phyloP scores from a whole-genome alignment of 1,284 basidiomycete genomes.

The Cutaneotrichosporon arboriforme region DNA sequence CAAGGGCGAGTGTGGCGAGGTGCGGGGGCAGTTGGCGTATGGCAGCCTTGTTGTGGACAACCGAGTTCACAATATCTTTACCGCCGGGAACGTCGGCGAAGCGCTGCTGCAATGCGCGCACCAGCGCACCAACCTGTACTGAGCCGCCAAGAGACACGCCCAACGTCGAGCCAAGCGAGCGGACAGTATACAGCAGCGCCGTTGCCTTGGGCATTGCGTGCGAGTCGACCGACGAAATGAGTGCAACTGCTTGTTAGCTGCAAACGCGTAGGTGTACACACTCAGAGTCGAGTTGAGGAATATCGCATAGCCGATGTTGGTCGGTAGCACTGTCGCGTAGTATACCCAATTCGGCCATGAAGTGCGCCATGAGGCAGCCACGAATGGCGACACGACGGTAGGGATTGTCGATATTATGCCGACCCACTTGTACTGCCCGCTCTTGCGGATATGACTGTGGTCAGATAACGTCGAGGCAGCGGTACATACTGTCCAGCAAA shows the following conservation, averaged over 20 bases:
- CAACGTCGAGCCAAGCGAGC: conserved; percentile 43
- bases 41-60: conserved; percentile 45
- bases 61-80: conserved; percentile 27
- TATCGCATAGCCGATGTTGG: conserved; percentile 43
- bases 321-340: conserved; percentile 41
- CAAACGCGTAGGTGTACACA: conserved; percentile 15
- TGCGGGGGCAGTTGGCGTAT: conserved; percentile 28
- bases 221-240: conserved; percentile 42
- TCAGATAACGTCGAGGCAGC: neutral
- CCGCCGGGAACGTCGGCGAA: conserved; percentile 15
- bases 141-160: conserved; percentile 42
- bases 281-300: conserved; percentile 42
- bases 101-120: conserved; percentile 15
- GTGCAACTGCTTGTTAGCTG: conserved; percentile 28
- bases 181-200: conserved; percentile 44
- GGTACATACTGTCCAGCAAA: conserved; percentile 69
- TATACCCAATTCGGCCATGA: conserved; percentile 37
- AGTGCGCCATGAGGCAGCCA: conserved; percentile 38
- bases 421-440: conserved; percentile 35
- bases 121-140: conserved; percentile 40
- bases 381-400: conserved; percentile 25
- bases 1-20: conserved; percentile 28
- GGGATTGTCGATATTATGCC: conserved; percentile 37
- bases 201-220: conserved; percentile 47
- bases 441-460: conserved; percentile 39